phyloP scores from a whole-genome alignment of 2,329 filamentous ascomycete species.

The Pyrenophora graminea region DNA sequence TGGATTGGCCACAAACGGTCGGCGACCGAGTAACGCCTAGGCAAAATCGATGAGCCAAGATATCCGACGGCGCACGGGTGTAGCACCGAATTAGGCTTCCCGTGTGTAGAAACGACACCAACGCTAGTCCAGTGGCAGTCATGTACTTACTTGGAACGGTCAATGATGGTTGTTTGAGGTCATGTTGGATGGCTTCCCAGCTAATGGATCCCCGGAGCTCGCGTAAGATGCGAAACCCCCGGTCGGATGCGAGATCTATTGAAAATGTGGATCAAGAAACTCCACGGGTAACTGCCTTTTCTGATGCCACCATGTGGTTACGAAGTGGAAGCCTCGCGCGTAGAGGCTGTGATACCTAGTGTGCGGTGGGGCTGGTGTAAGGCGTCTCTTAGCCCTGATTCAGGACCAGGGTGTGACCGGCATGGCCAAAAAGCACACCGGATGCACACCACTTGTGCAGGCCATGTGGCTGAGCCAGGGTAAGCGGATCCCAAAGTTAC shows the following conservation, averaged over 20 bases:
- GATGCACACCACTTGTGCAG: not conserved
- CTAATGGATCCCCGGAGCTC: constrained; percentile 4
- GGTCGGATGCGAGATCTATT: constrained; percentile 15
- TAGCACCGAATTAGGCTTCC: constrained; percentile 3
- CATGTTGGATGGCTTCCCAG: constrained; percentile 1
- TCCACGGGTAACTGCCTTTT: constrained; percentile 7
- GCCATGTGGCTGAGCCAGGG: constrained; percentile 3
- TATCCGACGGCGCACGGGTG: constrained; percentile 4
- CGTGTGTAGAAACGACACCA: not conserved
- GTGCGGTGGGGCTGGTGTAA: constrained; percentile 1
- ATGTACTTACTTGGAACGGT: constrained; percentile 6
- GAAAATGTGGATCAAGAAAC: constrained; percentile 8
- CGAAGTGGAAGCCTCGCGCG: not conserved
- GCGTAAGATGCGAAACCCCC: constrained; percentile 7
- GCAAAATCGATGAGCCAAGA: constrained; percentile 13
- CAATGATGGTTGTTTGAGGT: constrained; percentile 3
- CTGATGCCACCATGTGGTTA: constrained; percentile 4
- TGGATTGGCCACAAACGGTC: constrained; percentile 13
- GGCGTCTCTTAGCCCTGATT: not conserved
- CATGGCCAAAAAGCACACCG: constrained; percentile 5
- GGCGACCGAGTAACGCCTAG: constrained; percentile 16
- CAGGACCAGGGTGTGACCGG: not conserved
- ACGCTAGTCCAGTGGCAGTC: constrained; percentile 1
- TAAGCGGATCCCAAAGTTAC: not conserved
- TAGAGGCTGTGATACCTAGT: not conserved